Percentiles rank a stretch among this genome's conserved stretches.
These are phyloP conservation scores for Solanum infundibuliforme DNA, from an alignment of 257 asterid genomes.

Conservation along the genomic window DNA sequence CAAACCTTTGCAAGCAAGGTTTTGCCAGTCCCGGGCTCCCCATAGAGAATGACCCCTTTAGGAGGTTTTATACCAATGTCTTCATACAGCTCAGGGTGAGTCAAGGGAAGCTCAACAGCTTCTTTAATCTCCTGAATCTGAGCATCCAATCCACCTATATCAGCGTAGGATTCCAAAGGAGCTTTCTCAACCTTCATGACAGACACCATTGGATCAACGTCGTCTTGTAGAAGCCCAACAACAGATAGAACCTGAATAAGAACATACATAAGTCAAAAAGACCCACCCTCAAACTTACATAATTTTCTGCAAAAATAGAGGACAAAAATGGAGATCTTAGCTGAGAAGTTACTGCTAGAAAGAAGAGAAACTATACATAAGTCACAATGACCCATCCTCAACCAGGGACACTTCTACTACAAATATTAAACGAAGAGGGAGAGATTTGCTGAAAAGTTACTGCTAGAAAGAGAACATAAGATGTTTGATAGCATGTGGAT, in stretches of 20 bases:
- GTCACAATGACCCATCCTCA: neutral
- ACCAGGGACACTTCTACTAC: neutral
- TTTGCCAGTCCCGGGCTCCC: slow-evolving; percentile 97
- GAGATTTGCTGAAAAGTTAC: neutral
- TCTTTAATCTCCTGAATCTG: slow-evolving; percentile 52
- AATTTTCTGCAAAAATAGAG: neutral
- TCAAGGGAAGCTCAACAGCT: slow-evolving; percentile 49
- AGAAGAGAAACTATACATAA: neutral
- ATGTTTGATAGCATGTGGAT: neutral
- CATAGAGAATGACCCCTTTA: slow-evolving; percentile 87
- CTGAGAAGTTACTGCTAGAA: neutral
- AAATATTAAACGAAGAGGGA: neutral
- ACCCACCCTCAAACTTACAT: neutral
- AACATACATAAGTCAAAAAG: neutral
- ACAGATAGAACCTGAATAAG: slow-evolving; percentile 80
- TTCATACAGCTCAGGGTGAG: slow-evolving; percentile 51
- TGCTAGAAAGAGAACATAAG: neutral
- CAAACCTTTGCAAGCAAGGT: slow-evolving; percentile 92
- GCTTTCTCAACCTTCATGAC: slow-evolving; percentile 99
- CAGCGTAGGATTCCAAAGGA: slow-evolving; percentile 89
- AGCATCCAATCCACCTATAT: slow-evolving; percentile 46
- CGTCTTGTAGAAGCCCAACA: slow-evolving; percentile 92
- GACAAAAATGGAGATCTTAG: neutral
- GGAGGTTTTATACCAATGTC: slow-evolving; percentile 80
- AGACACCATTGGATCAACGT: slow-evolving; percentile 92